phyloP scores from a whole-genome alignment of 225 moss, liverwort and hornwort species.

The Pleurozium schreberi region DNA sequence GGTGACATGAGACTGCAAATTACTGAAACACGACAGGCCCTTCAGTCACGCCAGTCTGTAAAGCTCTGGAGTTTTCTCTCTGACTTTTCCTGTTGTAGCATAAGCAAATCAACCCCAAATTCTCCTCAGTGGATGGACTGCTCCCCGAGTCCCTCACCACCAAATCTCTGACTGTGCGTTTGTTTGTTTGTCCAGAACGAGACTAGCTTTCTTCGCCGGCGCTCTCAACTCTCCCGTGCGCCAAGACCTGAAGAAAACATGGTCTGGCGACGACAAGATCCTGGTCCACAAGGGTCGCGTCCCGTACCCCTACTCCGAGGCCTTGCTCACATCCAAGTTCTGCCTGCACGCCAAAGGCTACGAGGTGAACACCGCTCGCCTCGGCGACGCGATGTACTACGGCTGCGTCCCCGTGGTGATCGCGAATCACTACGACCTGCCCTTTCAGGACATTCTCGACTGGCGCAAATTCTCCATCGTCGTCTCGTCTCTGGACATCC shows the following conservation, averaged over 20 bases:
- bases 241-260: conserved; percentile 12
- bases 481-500: conserved; percentile 27
- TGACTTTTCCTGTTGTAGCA: no score
- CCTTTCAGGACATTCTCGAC: conserved; percentile 56
- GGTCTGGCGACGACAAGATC: conserved; percentile 44
- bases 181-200: conserved; percentile 10
- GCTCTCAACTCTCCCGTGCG: conserved; percentile 54
- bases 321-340: conserved; percentile 53
- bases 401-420: conserved; percentile 69
- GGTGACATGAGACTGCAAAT: not conserved
- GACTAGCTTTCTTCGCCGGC: conserved; percentile 63
- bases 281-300: conserved; percentile 29
- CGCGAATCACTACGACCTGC: conserved; percentile 61
- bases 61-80: no score
- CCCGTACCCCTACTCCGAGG: conserved; percentile 40
- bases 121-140: no score
- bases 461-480: conserved; percentile 63
- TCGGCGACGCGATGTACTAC: conserved; percentile 64
- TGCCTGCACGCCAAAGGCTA: conserved; percentile 69
- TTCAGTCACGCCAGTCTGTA: not conserved
- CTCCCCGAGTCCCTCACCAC: not conserved
- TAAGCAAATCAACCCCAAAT: no score
- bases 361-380: conserved; percentile 69
- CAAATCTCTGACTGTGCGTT: no score
- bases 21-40: not conserved